A percentile compares a stretch with the other conserved stretches of the same genome.
These are phyloP conservation scores for Pseudocercospora cruenta DNA, from an alignment of 2,329 filamentous ascomycete species.

Conservation along the genomic window DNA sequence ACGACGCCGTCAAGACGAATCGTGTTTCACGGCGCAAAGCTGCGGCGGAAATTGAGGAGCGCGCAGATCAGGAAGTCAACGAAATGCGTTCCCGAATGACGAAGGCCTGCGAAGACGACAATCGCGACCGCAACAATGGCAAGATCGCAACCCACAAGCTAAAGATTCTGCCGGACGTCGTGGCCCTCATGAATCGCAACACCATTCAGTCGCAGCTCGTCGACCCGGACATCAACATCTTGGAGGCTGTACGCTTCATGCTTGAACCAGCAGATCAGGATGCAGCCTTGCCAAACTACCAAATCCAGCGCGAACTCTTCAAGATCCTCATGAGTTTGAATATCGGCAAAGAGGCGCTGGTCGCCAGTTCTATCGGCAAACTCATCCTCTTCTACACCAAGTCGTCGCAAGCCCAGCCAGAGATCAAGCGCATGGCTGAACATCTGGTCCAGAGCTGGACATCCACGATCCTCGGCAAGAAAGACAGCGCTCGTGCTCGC, in stretches of 20 bases:
- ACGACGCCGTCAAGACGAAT: conserved; percentile 83
- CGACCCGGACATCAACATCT: conserved; percentile 91
- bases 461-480: conserved; percentile 80
- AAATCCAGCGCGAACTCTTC: conserved; percentile 95
- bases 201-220: conserved; percentile 82
- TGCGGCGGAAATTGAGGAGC: conserved; percentile 88
- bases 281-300: conserved; percentile 91
- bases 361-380: conserved; percentile 92
- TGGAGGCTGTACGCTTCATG: conserved; percentile 96
- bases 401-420: conserved; percentile 83
- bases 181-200: conserved; percentile 85
- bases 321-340: conserved; percentile 76
- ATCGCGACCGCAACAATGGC: conserved; percentile 75
- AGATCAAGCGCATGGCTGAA: conserved; percentile 93
- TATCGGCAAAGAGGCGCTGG: conserved; percentile 85
- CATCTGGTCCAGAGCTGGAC: conserved; percentile 94
- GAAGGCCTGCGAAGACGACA: conserved; percentile 83
- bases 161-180: conserved; percentile 88
- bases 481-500: conserved; percentile 93
- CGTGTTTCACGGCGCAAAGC: conserved; percentile 78
- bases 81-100: conserved; percentile 89
- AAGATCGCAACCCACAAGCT: conserved; percentile 90
- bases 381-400: conserved; percentile 97
- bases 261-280: conserved; percentile 86
- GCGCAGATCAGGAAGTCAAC: conserved; percentile 87